These are phyloP conservation scores for Torrubiella hemipterigena DNA, from an alignment of 2,329 filamentous ascomycete species.

Conservation along the genomic window DNA sequence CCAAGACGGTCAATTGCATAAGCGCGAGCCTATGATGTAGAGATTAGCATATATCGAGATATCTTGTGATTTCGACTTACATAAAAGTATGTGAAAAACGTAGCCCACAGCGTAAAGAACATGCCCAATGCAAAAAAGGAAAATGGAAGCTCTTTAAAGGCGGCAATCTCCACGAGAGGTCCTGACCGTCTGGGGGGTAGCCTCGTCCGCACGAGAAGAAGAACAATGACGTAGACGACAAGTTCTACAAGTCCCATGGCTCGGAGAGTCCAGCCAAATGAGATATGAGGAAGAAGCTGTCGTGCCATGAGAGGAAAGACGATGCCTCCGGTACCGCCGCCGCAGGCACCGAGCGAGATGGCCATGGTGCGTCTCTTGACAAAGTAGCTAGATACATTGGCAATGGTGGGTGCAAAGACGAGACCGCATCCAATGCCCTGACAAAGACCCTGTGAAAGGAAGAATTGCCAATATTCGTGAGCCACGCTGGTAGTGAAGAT, in stretches of 20 bases:
- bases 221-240: conserved; percentile 23
- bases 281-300: conserved; percentile 44
- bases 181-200: conserved; percentile 36
- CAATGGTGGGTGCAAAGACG: conserved; percentile 39
- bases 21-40: conserved; percentile 20
- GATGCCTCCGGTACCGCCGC: conserved; percentile 49
- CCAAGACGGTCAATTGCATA: conserved; percentile 27
- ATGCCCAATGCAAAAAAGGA: conserved; percentile 18
- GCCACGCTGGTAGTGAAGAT: conserved; percentile 32
- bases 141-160: conserved; percentile 38
- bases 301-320: conserved; percentile 48
- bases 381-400: conserved; percentile 51
- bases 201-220: conserved; percentile 32
- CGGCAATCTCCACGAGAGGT: conserved; percentile 34
- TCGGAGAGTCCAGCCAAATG: conserved; percentile 54
- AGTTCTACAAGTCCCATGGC: conserved; percentile 49
- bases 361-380: conserved; percentile 44
- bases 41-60: neutral
- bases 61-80: conserved; percentile 12
- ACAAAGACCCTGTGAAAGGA: conserved; percentile 43
- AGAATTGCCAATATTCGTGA: conserved; percentile 32
- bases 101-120: conserved; percentile 32
- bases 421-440: conserved; percentile 43
- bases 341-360: conserved; percentile 45
- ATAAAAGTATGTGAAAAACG: conserved; percentile 38